A percentile compares a stretch with the other conserved stretches of the same genome.
Evolutionary conservation across 2,329 filamentous ascomycete genomes (phyloP).

Genomic region (Aureobasidium pullulans): DNA sequence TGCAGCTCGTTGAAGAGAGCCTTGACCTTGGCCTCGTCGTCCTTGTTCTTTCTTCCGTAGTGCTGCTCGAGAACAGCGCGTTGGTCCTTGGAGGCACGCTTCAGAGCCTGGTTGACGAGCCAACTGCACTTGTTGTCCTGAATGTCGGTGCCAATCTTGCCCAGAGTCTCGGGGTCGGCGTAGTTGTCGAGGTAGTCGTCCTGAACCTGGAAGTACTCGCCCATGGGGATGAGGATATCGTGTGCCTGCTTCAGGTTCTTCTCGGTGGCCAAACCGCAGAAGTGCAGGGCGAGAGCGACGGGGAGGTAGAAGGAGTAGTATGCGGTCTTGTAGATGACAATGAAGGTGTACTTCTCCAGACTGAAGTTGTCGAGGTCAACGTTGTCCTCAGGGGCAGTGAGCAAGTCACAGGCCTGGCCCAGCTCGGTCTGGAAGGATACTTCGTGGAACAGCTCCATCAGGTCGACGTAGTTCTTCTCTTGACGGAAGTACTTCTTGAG

Average conservation of each 20-base stretch:
- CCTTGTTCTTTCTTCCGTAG: slow-evolving; percentile 86
- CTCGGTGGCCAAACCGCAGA: slow-evolving; percentile 74
- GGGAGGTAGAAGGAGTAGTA: slow-evolving; percentile 99
- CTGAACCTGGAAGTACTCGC: slow-evolving; percentile 98
- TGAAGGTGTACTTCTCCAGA: slow-evolving; percentile 92
- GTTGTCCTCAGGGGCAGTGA: slow-evolving; percentile 90
- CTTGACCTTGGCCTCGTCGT: slow-evolving; percentile 80
- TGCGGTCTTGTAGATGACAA: slow-evolving; percentile 98
- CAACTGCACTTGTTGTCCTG: slow-evolving; percentile 99
- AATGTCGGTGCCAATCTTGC: slow-evolving; percentile 98
- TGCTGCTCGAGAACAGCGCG: slow-evolving; percentile 80
- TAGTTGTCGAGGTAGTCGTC: slow-evolving; percentile 99
- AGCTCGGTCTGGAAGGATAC: slow-evolving; percentile 89
- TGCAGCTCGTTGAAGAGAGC: slow-evolving; percentile 78
- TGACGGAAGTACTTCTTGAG: slow-evolving; percentile 89
- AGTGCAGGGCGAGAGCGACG: slow-evolving; percentile 81
- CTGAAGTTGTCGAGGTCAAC: slow-evolving; percentile 94
- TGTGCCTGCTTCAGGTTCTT: slow-evolving; percentile 84
- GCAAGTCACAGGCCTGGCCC: slow-evolving; percentile 86
- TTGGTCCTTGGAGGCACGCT: slow-evolving; percentile 74
- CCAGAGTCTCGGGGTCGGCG: slow-evolving; percentile 82
- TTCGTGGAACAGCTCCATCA: slow-evolving; percentile 95
- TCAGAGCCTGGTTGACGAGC: slow-evolving; percentile 91
- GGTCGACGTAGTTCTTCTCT: slow-evolving; percentile 80
- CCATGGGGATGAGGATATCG: slow-evolving; percentile 90